phyloP scores from a whole-genome alignment of 306 rosid species.

The Canavalia gladiata region DNA sequence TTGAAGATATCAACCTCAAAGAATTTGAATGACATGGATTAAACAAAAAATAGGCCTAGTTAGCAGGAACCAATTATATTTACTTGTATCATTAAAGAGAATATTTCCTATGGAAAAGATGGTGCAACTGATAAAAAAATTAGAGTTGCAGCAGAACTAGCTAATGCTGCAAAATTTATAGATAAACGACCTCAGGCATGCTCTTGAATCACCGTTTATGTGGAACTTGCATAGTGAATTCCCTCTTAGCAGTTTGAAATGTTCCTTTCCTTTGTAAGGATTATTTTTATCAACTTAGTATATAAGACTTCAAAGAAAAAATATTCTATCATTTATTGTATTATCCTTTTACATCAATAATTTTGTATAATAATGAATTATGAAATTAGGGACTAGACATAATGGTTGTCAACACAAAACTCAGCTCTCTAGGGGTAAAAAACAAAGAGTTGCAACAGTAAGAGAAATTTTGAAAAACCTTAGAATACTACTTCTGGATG shows the following conservation, averaged over 20 bases:
- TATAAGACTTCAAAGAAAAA: background rate
- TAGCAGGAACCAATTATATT: conserved; percentile 83
- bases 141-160: conserved; percentile 48
- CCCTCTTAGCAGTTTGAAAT: background rate
- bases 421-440: conserved; percentile 76
- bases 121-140: conserved; percentile 64
- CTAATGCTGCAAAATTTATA: conserved; percentile 53
- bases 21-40: conserved; percentile 82
- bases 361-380: conserved; percentile 11
- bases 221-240: background rate
- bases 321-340: background rate
- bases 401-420: conserved; percentile 76
- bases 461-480: conserved; percentile 80
- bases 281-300: conserved; percentile 4
- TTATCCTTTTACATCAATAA: background rate
- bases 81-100: conserved; percentile 76
- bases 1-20: conserved; percentile 75
- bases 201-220: conserved; percentile 1
- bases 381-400: conserved; percentile 66
- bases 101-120: conserved; percentile 79
- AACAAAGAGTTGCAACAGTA: conserved; percentile 74
- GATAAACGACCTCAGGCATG: conserved; percentile 49
- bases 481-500: conserved; percentile 74
- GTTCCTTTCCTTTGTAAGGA: conserved; percentile 17
- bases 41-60: conserved; percentile 83